Evolutionary conservation across 2,329 filamentous ascomycete species (phyloP).

Genomic region (Colletotrichum simmondsii): DNA sequence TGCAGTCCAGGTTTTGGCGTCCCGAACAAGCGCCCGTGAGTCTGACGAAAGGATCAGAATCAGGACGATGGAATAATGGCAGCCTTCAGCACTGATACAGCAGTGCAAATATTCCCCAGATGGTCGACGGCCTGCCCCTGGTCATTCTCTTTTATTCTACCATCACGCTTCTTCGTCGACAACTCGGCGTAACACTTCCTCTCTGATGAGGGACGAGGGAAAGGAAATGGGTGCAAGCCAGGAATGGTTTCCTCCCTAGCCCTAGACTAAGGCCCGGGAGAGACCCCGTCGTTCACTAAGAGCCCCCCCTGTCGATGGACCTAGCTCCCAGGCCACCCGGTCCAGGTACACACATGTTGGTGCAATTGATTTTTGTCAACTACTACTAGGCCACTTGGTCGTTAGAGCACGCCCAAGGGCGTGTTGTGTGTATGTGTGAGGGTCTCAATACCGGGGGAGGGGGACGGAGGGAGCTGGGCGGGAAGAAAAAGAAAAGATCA

Average conservation of each 20-base stretch:
- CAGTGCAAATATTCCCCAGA: background rate
- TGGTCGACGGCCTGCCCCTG: background rate
- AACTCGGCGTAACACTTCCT: background rate
- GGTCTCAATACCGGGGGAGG: background rate
- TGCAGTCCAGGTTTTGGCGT: constrained; percentile 2
- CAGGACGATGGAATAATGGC: constrained; percentile 10
- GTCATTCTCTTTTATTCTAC: background rate
- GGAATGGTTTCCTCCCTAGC: background rate
- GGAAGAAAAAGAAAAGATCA: background rate
- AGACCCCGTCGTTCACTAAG: constrained; percentile 12
- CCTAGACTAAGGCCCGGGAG: constrained; percentile 7
- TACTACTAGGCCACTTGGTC: background rate
- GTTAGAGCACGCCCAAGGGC: background rate
- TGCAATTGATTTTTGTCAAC: constrained; percentile 8
- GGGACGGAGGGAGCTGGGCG: background rate
- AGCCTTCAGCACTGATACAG: background rate
- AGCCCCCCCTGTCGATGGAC: constrained; percentile 9
- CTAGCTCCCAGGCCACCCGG: constrained; percentile 19
- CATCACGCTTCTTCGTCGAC: background rate
- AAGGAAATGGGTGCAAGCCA: constrained; percentile 16
- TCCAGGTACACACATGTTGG: constrained; percentile 12
- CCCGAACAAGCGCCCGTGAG: background rate
- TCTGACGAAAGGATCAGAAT: background rate
- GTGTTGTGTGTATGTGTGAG: background rate
- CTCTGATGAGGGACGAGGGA: constrained; percentile 16